These are phyloP conservation scores for Lachancea waltii DNA, from an alignment of 805 yeast genomes.

Conservation along the genomic window DNA sequence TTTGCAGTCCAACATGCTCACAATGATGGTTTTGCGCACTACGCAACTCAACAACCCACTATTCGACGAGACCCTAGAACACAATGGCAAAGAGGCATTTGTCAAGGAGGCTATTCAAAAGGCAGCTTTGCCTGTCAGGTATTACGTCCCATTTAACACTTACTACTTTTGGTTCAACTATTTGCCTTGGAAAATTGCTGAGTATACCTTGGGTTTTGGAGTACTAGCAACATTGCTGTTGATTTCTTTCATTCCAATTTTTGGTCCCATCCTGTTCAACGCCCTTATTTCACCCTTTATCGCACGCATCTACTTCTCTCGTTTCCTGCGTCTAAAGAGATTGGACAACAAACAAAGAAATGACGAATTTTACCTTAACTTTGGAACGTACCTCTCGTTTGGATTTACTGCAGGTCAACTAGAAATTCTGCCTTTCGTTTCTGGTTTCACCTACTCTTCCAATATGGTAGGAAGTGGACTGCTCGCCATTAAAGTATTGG, in stretches of 20 bases:
- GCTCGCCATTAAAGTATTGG: slow-evolving; percentile 21
- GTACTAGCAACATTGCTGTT: slow-evolving; percentile 13
- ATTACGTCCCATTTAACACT: slow-evolving; percentile 24
- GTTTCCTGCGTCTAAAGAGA: slow-evolving; percentile 8
- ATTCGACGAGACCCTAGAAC: slow-evolving; percentile 13
- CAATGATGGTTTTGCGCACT: slow-evolving; percentile 30
- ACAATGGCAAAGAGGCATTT: slow-evolving; percentile 11
- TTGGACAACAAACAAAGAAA: slow-evolving; percentile 9
- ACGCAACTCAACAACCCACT: slow-evolving; percentile 21
- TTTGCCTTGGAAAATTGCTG: slow-evolving; percentile 21
- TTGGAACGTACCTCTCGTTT: slow-evolving; percentile 27
- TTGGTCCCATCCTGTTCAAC: slow-evolving; percentile 28
- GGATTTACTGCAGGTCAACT: slow-evolving; percentile 26
- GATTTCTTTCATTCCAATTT: slow-evolving; percentile 25
- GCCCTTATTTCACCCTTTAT: slow-evolving; percentile 25
- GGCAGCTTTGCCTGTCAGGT: slow-evolving; percentile 18
- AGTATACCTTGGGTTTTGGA: slow-evolving; percentile 10
- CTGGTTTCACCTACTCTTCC: slow-evolving; percentile 14
- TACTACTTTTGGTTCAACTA: slow-evolving; percentile 27
- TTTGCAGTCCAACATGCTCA: slow-evolving; percentile 27
- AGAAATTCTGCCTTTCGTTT: slow-evolving; percentile 23
- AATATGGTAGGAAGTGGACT: slow-evolving; percentile 25
- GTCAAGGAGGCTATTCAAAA: slow-evolving; percentile 10
- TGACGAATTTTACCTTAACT: slow-evolving; percentile 16
- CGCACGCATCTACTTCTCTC: slow-evolving; percentile 25